Base-by-base conservation (phyloP, 2,329 filamentous ascomycete species). In the Fusarium cicatricum region DNA sequence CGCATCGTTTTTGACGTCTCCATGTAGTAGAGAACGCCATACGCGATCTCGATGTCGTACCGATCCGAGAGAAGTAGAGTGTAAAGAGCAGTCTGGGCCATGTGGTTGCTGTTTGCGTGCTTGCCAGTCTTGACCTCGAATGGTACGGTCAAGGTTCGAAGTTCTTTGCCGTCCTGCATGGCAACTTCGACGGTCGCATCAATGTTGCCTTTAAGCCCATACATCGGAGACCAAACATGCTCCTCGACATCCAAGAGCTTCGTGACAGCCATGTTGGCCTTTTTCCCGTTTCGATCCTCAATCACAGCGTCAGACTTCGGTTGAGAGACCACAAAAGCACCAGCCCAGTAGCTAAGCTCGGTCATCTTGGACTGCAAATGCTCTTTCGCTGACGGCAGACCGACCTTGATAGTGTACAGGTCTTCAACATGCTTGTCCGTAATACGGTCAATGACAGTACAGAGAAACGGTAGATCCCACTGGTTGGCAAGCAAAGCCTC, bases 181-280 rank as follows among this genome's bases (percentile, higher is more conserved):
- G 85, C 86, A 14, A 95, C 90, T 76, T 99, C 91, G 1, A 99
- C 90, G 0, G 95, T 98, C 23, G 95, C 95, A 76, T 99, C 95
- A 55, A 99, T 95, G 67, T 98, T 99, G 26, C 95, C 95, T 74
- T 99, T 99, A 14, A 99, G 80, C 0, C 95, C 95, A 71, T 96
- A 99, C 86, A 92, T 94, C 1, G 95, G 95, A 7, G 94, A 98
- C 95, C 95, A 99, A 23, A 99, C 88, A 71, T 98, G 95, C 74
- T 99, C 95, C 72, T 99, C 95, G 10, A 99, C 91, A 71, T 98
- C 95, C 12, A 99, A 87, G 23, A 99, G 80, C 71, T 98, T 99
- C 69, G 89, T 96, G 65, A 99, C 88, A 65, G 90, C 92, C 83
- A 98, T 88, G 52, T 83, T 89, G 11, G 89, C 85, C 63, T 88